Conservation (phyloP, 2,329 filamentous ascomycete species). For the Curvularia hawaiiensis region DNA sequence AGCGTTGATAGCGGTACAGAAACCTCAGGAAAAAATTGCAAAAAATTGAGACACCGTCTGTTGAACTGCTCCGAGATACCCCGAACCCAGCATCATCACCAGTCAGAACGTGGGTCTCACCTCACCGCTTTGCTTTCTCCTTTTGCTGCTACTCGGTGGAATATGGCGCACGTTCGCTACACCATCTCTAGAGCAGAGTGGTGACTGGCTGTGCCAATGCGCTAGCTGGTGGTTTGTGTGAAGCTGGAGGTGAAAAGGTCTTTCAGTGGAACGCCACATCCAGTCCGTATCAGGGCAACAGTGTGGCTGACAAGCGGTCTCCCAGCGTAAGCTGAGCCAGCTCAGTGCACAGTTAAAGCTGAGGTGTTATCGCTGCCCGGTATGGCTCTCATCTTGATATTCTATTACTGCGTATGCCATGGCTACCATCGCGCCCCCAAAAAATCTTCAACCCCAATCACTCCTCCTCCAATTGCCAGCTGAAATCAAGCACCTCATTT, state of each 20-base stretch:
- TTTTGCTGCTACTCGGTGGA: background rate
- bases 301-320: conserved; percentile 4
- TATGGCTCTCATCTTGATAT: background rate
- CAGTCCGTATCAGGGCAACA: background rate
- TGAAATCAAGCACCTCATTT: conserved; percentile 46
- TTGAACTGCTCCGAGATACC: conserved; percentile 7
- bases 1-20: background rate
- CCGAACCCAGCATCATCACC: conserved; percentile 6
- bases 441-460: conserved; percentile 39
- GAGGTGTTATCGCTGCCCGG: background rate
- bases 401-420: conserved; percentile 7
- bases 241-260: background rate
- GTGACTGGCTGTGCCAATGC: background rate
- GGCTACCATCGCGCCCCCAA: conserved; percentile 17
- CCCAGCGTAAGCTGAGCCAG: background rate
- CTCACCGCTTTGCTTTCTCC: conserved; percentile 14
- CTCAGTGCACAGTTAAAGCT: conserved; percentile 3
- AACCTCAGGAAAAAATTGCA: background rate
- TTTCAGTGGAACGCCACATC: conserved; percentile 12
- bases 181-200: background rate
- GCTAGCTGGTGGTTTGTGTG: background rate
- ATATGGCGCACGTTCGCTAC: background rate
- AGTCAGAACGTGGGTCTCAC: conserved; percentile 11
- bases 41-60: background rate
- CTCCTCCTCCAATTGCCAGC: conserved; percentile 39